Conservation (phyloP, 176 grass and related monocot species). For the Microstegium vimineum region DNA sequence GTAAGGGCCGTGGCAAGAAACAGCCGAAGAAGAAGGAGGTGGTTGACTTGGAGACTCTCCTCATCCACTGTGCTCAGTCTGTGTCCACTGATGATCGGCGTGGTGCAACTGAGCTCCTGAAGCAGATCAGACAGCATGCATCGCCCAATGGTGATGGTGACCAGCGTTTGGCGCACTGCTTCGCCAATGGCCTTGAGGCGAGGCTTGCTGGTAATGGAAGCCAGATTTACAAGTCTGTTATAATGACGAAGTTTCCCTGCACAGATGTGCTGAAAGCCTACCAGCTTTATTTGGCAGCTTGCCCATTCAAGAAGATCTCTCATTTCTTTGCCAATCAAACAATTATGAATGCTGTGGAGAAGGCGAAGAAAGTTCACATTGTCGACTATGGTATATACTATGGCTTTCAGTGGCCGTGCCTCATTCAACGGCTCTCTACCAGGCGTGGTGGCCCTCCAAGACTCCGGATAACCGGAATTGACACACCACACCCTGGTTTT, state of each 20-base stretch:
- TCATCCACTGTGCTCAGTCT: slow-evolving; percentile 83
- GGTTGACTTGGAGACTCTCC: slow-evolving; percentile 79
- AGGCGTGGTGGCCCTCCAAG: slow-evolving; percentile 49
- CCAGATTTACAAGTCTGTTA: slow-evolving; percentile 65
- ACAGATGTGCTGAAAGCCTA: slow-evolving; percentile 87
- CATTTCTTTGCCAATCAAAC: slow-evolving; percentile 97
- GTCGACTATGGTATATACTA: slow-evolving; percentile 85
- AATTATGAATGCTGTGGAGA: slow-evolving; percentile 64
- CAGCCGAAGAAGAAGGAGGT: slow-evolving; percentile 79
- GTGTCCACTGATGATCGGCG: slow-evolving; percentile 67
- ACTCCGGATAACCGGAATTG: slow-evolving; percentile 87
- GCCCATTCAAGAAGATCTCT: slow-evolving; percentile 93
- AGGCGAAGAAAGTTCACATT: slow-evolving; percentile 76
- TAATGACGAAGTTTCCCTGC: slow-evolving; percentile 38
- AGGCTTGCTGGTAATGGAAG: slow-evolving; percentile 89
- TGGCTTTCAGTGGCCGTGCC: slow-evolving; percentile 93
- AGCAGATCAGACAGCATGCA: slow-evolving; percentile 88
- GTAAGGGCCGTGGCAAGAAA: slow-evolving; percentile 73
- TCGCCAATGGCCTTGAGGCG: slow-evolving; percentile 84
- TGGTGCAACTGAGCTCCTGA: slow-evolving; percentile 66
- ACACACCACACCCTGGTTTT: slow-evolving; percentile 76
- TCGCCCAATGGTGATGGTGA: slow-evolving; percentile 58
- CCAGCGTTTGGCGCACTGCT: slow-evolving; percentile 75
- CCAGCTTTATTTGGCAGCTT: slow-evolving; percentile 71
- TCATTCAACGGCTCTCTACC: slow-evolving; percentile 70